Conservation (phyloP, 768 basidiomycete species). For the Lactifluus piperatus region DNA sequence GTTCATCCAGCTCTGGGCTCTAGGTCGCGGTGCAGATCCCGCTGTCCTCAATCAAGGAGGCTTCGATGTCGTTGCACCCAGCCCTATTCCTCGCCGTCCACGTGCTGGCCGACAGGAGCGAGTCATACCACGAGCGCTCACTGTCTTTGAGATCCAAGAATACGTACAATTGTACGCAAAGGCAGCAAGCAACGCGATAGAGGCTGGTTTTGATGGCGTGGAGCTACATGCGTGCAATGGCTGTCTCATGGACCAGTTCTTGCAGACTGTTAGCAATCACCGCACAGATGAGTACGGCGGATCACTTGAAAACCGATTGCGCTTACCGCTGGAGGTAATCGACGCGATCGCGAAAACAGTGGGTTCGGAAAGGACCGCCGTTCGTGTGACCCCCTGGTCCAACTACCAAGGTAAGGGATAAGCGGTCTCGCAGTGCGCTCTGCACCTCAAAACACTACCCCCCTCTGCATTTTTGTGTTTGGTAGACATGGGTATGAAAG, state of each 20-base stretch:
- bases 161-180: too few species aligned
- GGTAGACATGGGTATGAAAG: conserved; percentile 10
- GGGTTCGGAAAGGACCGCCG: conserved; percentile 31
- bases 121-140: too few species aligned
- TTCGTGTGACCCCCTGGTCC: conserved; percentile 32
- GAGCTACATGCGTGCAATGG: conserved; percentile 27
- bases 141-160: too few species aligned
- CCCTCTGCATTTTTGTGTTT: background rate
- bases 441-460: too few species aligned
- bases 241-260: conserved; percentile 31
- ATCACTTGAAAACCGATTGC: conserved; percentile 33
- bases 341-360: conserved; percentile 30
- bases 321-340: conserved; percentile 33
- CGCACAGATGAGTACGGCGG: conserved; percentile 41
- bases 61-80: conserved; percentile 16
- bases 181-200: too few species aligned
- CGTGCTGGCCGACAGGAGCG: background rate
- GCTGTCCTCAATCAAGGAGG: conserved; percentile 29
- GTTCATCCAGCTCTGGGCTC: conserved; percentile 49
- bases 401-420: conserved; percentile 22
- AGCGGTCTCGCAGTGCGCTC: background rate
- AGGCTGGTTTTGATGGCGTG: conserved; percentile 34
- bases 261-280: conserved; percentile 28
- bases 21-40: conserved; percentile 36
- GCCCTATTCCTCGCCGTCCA: conserved; percentile 29